These are phyloP conservation scores for Ustilago vetiveriae DNA, from an alignment of 1,284 basidiomycete genomes.

Conservation along the genomic window DNA sequence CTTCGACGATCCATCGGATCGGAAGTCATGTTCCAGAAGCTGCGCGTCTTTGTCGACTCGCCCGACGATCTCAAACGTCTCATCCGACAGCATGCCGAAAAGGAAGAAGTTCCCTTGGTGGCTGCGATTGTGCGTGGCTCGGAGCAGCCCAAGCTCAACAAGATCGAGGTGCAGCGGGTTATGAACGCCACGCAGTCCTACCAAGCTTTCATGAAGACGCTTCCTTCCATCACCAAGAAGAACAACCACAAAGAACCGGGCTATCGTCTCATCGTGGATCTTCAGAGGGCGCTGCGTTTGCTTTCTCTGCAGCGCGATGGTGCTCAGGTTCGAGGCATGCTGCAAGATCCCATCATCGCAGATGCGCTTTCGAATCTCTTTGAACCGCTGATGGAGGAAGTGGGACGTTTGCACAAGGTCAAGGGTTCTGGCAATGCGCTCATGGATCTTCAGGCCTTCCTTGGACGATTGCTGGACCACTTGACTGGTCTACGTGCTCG, in stretches of 20 bases:
- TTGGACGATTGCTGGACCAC: constrained; percentile 54
- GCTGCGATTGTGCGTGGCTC: constrained; percentile 63
- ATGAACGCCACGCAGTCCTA: constrained; percentile 58
- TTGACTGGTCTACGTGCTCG: constrained; percentile 58
- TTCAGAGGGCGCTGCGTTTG: constrained; percentile 59
- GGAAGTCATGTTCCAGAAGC: constrained; percentile 61
- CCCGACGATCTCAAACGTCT: constrained; percentile 62
- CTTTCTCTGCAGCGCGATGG: constrained; percentile 62
- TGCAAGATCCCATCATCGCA: constrained; percentile 56
- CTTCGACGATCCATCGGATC: constrained; percentile 54
- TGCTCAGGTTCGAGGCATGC: constrained; percentile 60
- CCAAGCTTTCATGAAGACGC: constrained; percentile 53
- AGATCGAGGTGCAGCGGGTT: constrained; percentile 59
- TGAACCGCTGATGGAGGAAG: constrained; percentile 58
- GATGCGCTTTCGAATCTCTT: constrained; percentile 52
- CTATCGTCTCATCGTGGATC: constrained; percentile 53
- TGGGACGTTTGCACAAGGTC: constrained; percentile 54
- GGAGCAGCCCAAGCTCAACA: constrained; percentile 62
- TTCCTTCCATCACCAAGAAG: constrained; percentile 50
- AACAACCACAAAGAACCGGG: constrained; percentile 56
- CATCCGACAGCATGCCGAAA: constrained; percentile 58
- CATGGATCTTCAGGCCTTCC: constrained; percentile 45
- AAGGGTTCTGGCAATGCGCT: constrained; percentile 51
- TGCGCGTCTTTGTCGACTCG: constrained; percentile 57
- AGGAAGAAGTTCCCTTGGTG: constrained; percentile 61